Evolutionary conservation across 2,329 filamentous ascomycete genomes (phyloP).

Genomic region (Claviceps monticola): DNA sequence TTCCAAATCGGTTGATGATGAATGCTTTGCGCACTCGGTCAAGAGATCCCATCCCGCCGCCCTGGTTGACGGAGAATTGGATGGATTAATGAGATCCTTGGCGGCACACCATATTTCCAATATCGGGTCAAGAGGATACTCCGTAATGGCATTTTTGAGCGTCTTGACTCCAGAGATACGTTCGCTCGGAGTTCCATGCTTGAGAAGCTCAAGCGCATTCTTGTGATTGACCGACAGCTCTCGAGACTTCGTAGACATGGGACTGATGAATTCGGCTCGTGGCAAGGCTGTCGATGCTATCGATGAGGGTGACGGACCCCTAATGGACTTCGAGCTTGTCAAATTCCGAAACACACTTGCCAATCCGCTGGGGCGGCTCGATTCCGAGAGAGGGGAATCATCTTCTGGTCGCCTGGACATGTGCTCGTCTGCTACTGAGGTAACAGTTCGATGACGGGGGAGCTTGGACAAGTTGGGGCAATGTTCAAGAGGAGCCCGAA

Average conservation of each 20-base stretch:
- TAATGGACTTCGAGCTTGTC: conserved; percentile 40
- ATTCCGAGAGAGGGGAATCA: conserved; percentile 39
- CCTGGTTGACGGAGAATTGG: conserved; percentile 39
- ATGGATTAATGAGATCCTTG: conserved; percentile 48
- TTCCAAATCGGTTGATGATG: conserved; percentile 50
- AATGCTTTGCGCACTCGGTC: conserved; percentile 49
- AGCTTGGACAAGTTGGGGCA: conserved; percentile 3
- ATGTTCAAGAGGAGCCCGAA: neutral
- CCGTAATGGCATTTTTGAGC: conserved; percentile 41
- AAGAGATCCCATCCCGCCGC: conserved; percentile 52
- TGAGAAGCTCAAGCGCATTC: conserved; percentile 40
- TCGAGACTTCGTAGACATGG: conserved; percentile 23
- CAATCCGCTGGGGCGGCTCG: conserved; percentile 40
- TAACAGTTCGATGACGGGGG: conserved; percentile 2
- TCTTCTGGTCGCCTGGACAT: conserved; percentile 50
- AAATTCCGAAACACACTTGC: conserved; percentile 51
- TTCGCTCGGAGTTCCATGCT: conserved; percentile 36
- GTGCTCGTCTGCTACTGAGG: conserved; percentile 24
- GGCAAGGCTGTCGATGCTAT: conserved; percentile 24
- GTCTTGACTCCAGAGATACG: conserved; percentile 42
- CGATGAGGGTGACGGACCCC: conserved; percentile 32
- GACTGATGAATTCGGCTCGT: conserved; percentile 31
- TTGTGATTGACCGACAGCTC: conserved; percentile 38
- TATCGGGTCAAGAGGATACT: conserved; percentile 45
- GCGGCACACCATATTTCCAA: conserved; percentile 52